Conservation (phyloP, 2,329 filamentous ascomycete genomes). For the Colletotrichum theobromicola region DNA sequence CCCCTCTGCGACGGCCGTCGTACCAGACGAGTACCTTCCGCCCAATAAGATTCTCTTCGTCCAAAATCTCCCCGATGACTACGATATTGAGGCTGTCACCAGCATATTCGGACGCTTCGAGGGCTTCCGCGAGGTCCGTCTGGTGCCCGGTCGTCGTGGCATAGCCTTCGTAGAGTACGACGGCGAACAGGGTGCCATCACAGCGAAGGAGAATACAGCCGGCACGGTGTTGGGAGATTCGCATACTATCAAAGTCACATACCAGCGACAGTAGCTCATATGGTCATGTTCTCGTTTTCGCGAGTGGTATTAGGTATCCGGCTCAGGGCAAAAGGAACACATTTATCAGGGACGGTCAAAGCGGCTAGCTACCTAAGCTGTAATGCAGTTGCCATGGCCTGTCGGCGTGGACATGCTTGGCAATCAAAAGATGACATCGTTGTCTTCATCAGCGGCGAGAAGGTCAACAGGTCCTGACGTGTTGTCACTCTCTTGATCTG, state of each 20-base stretch:
- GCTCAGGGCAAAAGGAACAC: neutral
- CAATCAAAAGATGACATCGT: conserved; percentile 81
- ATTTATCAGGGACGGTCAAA: neutral
- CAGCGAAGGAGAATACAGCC: conserved; percentile 90
- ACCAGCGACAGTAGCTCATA: conserved; percentile 77
- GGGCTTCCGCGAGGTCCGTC: conserved; percentile 89
- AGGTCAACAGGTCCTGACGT: conserved; percentile 63
- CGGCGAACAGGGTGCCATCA: conserved; percentile 85
- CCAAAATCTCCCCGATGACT: conserved; percentile 88
- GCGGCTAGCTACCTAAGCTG: neutral
- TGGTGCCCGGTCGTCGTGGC: conserved; percentile 84
- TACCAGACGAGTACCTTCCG: conserved; percentile 97
- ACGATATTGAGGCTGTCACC: conserved; percentile 79
- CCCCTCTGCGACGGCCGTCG: conserved; percentile 69
- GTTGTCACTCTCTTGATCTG: conserved; percentile 43
- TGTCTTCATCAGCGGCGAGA: conserved; percentile 76
- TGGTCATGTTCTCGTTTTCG: neutral
- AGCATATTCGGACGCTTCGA: conserved; percentile 88
- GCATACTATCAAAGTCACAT: conserved; percentile 91
- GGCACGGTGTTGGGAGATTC: conserved; percentile 76
- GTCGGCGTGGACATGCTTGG: neutral
- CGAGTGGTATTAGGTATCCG: neutral
- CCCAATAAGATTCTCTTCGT: conserved; percentile 97
- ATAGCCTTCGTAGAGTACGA: conserved; percentile 99
- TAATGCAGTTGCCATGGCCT: neutral